A percentile compares a stretch with the other conserved stretches of the same genome.
Conservation (phyloP, 371 early-diverging fungal genomes). For the Circinella minor region DNA sequence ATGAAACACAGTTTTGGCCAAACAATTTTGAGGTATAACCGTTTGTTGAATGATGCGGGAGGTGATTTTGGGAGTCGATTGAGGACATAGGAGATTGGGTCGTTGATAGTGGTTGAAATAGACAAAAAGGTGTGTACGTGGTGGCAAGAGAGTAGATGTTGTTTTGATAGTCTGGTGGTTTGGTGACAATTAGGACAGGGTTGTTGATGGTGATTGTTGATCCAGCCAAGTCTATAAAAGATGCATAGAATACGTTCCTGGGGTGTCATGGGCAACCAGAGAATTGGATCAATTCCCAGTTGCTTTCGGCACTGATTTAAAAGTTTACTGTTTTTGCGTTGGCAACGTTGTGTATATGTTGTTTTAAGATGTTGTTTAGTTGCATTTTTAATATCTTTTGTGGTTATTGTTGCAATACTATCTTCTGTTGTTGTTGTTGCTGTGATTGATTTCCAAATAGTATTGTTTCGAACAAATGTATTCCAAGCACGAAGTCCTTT, state of each 20-base stretch:
- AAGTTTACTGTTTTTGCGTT: not conserved
- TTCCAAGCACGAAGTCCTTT: not conserved
- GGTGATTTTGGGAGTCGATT: not conserved
- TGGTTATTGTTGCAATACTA: not conserved
- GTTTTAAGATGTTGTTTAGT: not conserved
- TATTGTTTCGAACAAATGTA: not conserved
- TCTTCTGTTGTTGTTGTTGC: not conserved
- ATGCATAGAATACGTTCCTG: not conserved
- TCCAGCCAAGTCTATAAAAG: not conserved
- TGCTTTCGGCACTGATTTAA: not conserved
- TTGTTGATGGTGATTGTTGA: not conserved
- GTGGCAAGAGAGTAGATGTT: not conserved
- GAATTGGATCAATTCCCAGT: slow-evolving; percentile 5
- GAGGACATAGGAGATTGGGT: not conserved
- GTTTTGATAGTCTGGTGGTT: not conserved
- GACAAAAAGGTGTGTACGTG: not conserved
- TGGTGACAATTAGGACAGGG: not conserved
- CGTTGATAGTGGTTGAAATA: not conserved
- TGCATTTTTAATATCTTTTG: not conserved
- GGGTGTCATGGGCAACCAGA: slow-evolving; percentile 10
- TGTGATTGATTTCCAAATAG: not conserved
- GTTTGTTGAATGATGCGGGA: not conserved
- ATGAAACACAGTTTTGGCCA: not conserved
- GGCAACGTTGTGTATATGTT: not conserved
- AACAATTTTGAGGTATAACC: not conserved